Percentiles rank a stretch among this genome's conserved stretches.
Evolutionary conservation across 768 basidiomycete species (phyloP).

Genomic region (Xerocomellus intermedius): DNA sequence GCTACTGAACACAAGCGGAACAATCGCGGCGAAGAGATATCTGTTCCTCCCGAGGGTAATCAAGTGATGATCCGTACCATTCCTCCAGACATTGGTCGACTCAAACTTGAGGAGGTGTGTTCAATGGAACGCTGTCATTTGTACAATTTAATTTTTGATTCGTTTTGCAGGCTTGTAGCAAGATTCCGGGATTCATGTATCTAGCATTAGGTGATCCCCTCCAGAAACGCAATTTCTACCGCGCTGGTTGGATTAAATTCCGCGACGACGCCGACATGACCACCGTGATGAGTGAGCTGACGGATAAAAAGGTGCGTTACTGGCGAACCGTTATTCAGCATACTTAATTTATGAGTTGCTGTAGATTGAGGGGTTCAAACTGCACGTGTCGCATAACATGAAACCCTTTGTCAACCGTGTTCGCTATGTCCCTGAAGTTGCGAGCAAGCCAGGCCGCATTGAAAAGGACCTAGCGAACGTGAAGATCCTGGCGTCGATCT

Average conservation of each 20-base stretch:
- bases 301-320: slow-evolving; percentile 74
- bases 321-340: background rate
- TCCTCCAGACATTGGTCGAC: slow-evolving; percentile 86
- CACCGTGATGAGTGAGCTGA: slow-evolving; percentile 64
- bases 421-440: slow-evolving; percentile 79
- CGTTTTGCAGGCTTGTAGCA: slow-evolving; percentile 61
- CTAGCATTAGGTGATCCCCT: slow-evolving; percentile 90
- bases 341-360: slow-evolving; percentile 7
- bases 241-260: slow-evolving; percentile 92
- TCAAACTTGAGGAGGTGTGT: slow-evolving; percentile 85
- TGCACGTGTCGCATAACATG: slow-evolving; percentile 82
- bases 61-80: slow-evolving; percentile 95
- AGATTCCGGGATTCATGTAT: slow-evolving; percentile 80
- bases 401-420: slow-evolving; percentile 76
- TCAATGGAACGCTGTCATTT: background rate
- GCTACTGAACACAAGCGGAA: slow-evolving; percentile 43
- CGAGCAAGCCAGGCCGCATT: slow-evolving; percentile 77
- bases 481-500: slow-evolving; percentile 63
- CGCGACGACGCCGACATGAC: slow-evolving; percentile 81
- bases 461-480: slow-evolving; percentile 78
- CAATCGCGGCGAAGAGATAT: slow-evolving; percentile 69
- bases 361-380: slow-evolving; percentile 92
- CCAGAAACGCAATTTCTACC: slow-evolving; percentile 91
- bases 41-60: slow-evolving; percentile 73
- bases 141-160: slow-evolving; percentile 6